Base-by-base conservation (phyloP, 257 asterid genomes). In the Solanum bukasovii region DNA sequence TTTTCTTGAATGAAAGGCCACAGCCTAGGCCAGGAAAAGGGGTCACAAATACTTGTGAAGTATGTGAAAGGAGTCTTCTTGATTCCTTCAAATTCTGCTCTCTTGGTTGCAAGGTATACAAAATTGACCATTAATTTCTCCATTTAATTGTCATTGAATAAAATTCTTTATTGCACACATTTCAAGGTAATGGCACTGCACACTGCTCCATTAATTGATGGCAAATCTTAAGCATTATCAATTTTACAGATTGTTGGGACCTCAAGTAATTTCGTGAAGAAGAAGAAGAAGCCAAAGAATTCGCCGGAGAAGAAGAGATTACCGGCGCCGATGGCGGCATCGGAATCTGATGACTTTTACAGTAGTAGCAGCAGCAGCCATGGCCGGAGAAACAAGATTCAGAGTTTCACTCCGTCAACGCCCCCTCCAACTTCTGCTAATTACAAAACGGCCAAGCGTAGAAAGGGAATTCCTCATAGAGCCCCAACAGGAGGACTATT, bases 391-490 rank as follows among this genome's bases (percentile, higher is more conserved):
- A 46, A 81, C 84, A 89, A 70, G 70, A 20, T 88, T n/a, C 89
- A 71, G 42, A 88, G 92, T 61, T 90, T 90, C 72, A 90, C 87
- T 44, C 92, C 92, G 38, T 86, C 90, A 25, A 90, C 92, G 78
- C 92, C 92, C 5, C 90, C 92, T 23, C 92, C 87, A 84, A 90
- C 87, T 87, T 38, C 87, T 75, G 87, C 42, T 56, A 89, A 74
- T 87, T 90, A 84, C 92, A 86, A 87, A 86, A 86, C 71, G 23
- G 87, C 89, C 61, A 90, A 90, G 40, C 79, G 92, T 20, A 88
- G 92, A 56, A 90, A 90, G 90, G 92, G 92, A 38, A 88, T 88
- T 82, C 92, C 92, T 9, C 92, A 90, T 65, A 77, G 92, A 78
- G 75, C 92, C 85, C 92, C 92, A 49, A 88, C 86, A 38, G 77